Base-by-base conservation (phyloP, 352 stramenopile species). In the Elongisporangium undulatum region DNA sequence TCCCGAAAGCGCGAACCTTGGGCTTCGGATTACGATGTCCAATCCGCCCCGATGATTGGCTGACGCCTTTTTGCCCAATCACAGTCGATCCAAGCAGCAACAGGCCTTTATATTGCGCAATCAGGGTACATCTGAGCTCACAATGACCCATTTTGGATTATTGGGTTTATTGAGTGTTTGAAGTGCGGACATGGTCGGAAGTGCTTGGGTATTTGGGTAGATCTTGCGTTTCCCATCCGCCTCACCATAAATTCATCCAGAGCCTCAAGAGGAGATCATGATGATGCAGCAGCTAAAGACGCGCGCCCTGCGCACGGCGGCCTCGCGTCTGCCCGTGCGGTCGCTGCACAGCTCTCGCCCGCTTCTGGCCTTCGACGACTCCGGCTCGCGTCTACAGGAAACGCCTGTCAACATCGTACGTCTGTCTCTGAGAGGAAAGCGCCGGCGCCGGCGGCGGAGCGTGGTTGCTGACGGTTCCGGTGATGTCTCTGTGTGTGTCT, bases 371-470 rank as follows among this genome's bases (percentile, higher is more conserved):
- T 82, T 76, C 29, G 77, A 87, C 50, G 74, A 84, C 63, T 62
- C 26, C n/a, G 68, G 56, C 51, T 73, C 74, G 52, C 77, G 72
- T 15, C 55, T 85, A 39, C 77, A 81, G 26, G 72, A 82, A 39
- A 81, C 77, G 1, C 77, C 77, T 21, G 55, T 71, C 22, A 87
- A 87, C 49, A 76, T 87, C 24, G 77, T 87, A 60, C 65, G 74
- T 67, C 5, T 19, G 20, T 26, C 23, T 5, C 49, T 9, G 8
- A 41, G 29, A 41, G 29, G 8, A 41, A 41, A n/a, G n/a, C n/a
- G n/a, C n/a, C n/a, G n/a, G n/a, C n/a, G n/a, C n/a, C n/a, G n/a
- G n/a, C n/a, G n/a, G n/a, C n/a, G n/a, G n/a, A n/a, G n/a, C n/a
- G n/a, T n/a, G n/a, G 8, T 15, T 41, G 29, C 29, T 41, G 29